A percentile compares a stretch with the other conserved stretches of the same genome.
Conservation (phyloP, 176 grass and related monocot species). For the Calamus simplicifolius region DNA sequence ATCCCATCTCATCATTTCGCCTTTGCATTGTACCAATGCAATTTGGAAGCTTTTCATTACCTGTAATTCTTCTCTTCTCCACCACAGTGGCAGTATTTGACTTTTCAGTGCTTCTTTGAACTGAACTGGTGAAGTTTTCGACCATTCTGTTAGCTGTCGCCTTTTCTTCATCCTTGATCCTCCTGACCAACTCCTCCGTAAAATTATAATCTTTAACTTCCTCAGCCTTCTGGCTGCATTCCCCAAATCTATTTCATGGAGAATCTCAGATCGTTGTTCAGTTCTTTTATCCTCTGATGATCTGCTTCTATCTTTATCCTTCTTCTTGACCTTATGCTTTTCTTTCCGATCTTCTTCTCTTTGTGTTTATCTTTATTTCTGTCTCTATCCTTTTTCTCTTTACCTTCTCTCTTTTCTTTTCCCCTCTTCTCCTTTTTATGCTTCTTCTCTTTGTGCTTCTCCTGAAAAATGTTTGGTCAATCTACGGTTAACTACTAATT, state of each 20-base stretch:
- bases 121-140: background rate
- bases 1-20: background rate
- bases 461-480: constrained; percentile 29
- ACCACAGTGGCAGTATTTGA: background rate
- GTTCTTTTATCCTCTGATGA: background rate
- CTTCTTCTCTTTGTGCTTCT: constrained; percentile 64
- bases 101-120: background rate
- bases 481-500: too few relatives aligned
- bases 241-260: background rate
- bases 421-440: constrained; percentile 33
- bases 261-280: background rate
- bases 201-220: background rate
- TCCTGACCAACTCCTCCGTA: background rate
- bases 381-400: constrained; percentile 19
- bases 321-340: constrained; percentile 8
- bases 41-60: background rate
- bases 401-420: constrained; percentile 17
- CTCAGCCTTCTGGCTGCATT: background rate
- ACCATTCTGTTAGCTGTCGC: background rate
- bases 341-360: constrained; percentile 18
- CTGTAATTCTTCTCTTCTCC: background rate
- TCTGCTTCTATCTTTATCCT: background rate
- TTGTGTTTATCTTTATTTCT: constrained; percentile 3
- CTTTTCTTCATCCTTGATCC: constrained; percentile 3
- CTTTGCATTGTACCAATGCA: background rate